Evolutionary conservation across 805 yeast species (phyloP).

Genomic region (Teunomyces pallodes): DNA sequence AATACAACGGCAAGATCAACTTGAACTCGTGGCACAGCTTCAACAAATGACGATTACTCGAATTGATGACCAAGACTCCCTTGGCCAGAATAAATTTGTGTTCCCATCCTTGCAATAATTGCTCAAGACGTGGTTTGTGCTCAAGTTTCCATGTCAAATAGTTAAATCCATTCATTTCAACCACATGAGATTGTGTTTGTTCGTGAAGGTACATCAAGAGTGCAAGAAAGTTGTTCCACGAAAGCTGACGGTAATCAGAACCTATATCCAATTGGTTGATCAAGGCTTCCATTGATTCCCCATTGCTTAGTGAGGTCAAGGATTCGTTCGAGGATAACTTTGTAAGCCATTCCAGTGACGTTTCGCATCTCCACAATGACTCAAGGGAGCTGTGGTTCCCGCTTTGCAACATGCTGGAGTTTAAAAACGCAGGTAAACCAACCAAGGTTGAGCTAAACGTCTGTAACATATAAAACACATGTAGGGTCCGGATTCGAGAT

Average conservation of each 20-base stretch:
- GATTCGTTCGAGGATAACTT: conserved; percentile 38
- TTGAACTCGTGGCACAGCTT: conserved; percentile 56
- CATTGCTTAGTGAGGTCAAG: conserved; percentile 56
- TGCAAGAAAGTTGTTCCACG: conserved; percentile 51
- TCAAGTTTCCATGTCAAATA: conserved; percentile 66
- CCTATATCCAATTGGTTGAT: conserved; percentile 46
- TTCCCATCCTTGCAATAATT: conserved; percentile 68
- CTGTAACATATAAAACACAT: conserved; percentile 49
- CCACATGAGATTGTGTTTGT: conserved; percentile 53
- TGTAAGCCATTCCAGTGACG: conserved; percentile 50
- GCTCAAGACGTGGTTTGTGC: conserved; percentile 56
- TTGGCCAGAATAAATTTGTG: conserved; percentile 57
- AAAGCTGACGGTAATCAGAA: conserved; percentile 24
- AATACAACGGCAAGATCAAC: conserved; percentile 62
- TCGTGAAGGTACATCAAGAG: conserved; percentile 68
- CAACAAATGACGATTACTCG: conserved; percentile 47
- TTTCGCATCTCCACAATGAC: conserved; percentile 55
- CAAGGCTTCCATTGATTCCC: conserved; percentile 46
- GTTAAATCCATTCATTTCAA: conserved; percentile 32
- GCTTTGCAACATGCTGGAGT: conserved; percentile 48
- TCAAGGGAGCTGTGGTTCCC: conserved; percentile 66
- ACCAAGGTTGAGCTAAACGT: conserved; percentile 45
- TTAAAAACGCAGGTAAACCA: conserved; percentile 41
- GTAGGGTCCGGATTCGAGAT: conserved; percentile 54
- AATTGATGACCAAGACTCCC: conserved; percentile 57